A percentile compares a stretch with the other conserved stretches of the same genome.
Conservation (phyloP, 23 red algal genomes). For the Agarophyton chilense region DNA sequence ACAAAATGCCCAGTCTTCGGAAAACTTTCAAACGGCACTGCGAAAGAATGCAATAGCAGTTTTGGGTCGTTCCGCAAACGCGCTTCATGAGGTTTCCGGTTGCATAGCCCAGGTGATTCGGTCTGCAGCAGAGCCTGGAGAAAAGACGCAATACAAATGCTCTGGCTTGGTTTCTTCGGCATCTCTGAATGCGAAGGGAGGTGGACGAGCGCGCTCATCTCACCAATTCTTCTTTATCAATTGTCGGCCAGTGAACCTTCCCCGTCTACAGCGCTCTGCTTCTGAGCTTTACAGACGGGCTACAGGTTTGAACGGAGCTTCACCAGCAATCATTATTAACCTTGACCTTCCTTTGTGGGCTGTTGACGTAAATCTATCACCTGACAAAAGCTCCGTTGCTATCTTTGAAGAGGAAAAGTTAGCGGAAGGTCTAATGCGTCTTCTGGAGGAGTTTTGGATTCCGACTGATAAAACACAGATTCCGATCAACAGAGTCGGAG, state of each 20-base stretch:
- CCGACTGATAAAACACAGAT: conserved; percentile 38
- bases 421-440: conserved; percentile 27
- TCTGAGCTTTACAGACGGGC: conserved; percentile 75
- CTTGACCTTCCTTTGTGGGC: conserved; percentile 53
- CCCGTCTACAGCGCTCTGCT: conserved; percentile 49
- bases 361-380: conserved; percentile 81
- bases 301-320: conserved; percentile 29
- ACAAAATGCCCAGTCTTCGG: background rate
- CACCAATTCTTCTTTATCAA: conserved; percentile 85
- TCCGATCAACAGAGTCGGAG: conserved; percentile 6
- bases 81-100: background rate
- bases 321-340: conserved; percentile 72
- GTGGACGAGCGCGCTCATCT: conserved; percentile 64
- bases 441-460: conserved; percentile 41
- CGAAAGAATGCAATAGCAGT: conserved; percentile 19
- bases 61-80: conserved; percentile 21
- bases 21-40: background rate
- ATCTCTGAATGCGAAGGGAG: conserved; percentile 52
- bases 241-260: conserved; percentile 74
- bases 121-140: background rate
- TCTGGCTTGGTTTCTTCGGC: conserved; percentile 42
- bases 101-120: background rate
- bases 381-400: conserved; percentile 86
- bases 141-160: conserved; percentile 30
- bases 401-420: conserved; percentile 67